Evolutionary conservation across 140 eudicot species (phyloP), one percentile per base, ranked within the genome.

Genomic region (Cichorium intybus): DNA sequence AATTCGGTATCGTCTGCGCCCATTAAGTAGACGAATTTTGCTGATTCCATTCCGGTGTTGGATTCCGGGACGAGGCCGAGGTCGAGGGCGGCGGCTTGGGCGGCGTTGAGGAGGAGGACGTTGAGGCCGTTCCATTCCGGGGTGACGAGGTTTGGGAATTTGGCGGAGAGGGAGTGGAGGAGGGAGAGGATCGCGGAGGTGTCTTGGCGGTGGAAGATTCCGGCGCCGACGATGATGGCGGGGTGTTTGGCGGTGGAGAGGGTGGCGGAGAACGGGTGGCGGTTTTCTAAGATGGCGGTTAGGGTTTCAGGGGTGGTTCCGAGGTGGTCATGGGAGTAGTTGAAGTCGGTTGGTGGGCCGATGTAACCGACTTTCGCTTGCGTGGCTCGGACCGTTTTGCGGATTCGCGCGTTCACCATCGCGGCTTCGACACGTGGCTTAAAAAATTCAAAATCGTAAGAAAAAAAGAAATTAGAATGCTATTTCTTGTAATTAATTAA

Each of bases 31-130:
- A 84, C 34, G 24, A 93, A 81, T 24, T 93, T 93, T 3, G 99
- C 93, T 0, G 93, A 62, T 28, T 93, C 97, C 6, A 88, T 81
- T 80, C 85, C 68, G 31, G 76, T 81, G 55, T 81, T 94, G 10
- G 97, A 79, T 77, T 93, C 97, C 1, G 97, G 88, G 18, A 83
- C 93, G 16, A 93, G 97, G 10, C 96, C 97, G 7, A 91, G 95
- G 82, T 93, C 99, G 5, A 93, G 87, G 15, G 99, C 90, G 11
- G 99, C 99, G 23, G 99, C 96, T 84, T 93, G 99, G 70, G 99
- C 90, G 7, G 99, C 97, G 51, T 93, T 85, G 7, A 88, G 84
- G 53, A 93, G 90, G 64, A 93, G 60, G 8, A 80, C 78, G 6
- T 93, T 93, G 73, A 93, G 67, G 7, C 99, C 99, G 14, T 93